Evolutionary conservation across 345 rosid genomes (phyloP).

Genomic region (Firmiana major): DNA sequence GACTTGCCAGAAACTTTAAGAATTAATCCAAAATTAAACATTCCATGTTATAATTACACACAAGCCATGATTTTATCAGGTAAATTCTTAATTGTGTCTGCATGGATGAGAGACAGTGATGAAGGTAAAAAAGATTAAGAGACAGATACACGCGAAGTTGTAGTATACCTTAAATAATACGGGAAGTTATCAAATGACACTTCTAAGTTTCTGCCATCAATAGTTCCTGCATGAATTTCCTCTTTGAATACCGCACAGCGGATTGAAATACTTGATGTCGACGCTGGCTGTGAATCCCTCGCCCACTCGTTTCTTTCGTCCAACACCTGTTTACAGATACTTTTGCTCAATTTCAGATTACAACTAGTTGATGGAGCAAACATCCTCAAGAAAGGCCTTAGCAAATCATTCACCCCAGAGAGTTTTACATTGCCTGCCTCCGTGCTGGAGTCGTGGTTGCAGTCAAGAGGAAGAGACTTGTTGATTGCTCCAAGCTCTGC

Average conservation of each 20-base stretch:
- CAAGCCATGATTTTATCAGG: not conserved
- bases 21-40: not conserved
- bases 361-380: slow-evolving; percentile 53
- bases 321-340: slow-evolving; percentile 70
- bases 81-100: not conserved
- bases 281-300: slow-evolving; percentile 61
- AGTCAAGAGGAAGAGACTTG: slow-evolving; percentile 46
- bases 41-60: not conserved
- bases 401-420: slow-evolving; percentile 66
- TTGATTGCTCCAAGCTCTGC: slow-evolving; percentile 46
- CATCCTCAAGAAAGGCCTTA: slow-evolving; percentile 59
- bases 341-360: slow-evolving; percentile 63
- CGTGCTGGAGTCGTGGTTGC: slow-evolving; percentile 53
- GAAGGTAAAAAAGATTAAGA: not conserved
- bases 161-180: slow-evolving; percentile 71
- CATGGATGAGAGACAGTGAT: not conserved
- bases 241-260: slow-evolving; percentile 59
- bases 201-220: slow-evolving; percentile 65
- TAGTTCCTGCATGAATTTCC: slow-evolving; percentile 64
- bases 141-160: not conserved
- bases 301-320: slow-evolving; percentile 65
- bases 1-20: not conserved
- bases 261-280: slow-evolving; percentile 51
- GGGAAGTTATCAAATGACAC: slow-evolving; percentile 84
- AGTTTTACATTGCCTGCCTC: slow-evolving; percentile 74